Evolutionary conservation across 2,329 filamentous ascomycete species (phyloP), one percentile per base, ranked within the genome.

Genomic region (Chrysosporium queenslandicum): DNA sequence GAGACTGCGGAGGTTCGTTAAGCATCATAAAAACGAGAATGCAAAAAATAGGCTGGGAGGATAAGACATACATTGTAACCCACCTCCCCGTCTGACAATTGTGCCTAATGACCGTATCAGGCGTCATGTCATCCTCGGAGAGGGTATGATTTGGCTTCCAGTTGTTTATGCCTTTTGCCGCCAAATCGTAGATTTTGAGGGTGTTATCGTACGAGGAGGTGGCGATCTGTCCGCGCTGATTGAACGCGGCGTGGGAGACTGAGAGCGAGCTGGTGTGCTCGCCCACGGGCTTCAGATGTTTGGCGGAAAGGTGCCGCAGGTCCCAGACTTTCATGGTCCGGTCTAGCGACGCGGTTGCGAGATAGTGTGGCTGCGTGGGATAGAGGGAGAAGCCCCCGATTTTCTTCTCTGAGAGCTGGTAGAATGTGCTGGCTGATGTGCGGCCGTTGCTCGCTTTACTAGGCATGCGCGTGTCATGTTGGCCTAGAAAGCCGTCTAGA

Each of bases 1-100:
- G 76, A 85, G 71, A 60, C 79, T 82, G 67, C 9, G 6, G 32
- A 8, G 37, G 37, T 5, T 11, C 4, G 20, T 40, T 18, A 40
- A 8, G 14, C 12, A 40, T 40, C 5, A 23, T 3, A 23, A 23
- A 5, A 40, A 23, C 21, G n/a, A 23, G n/a, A 23, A 16, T 4
- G 20, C 6, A n/a, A 8, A 23, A 37, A 18, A n/a, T n/a, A 37
- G n/a, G 18, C 7, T n/a, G 18, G 40, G 14, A 9, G 21, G 9
- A 34, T 12, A 18, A 16, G n/a, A 67, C 74, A 60, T 70, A 79
- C 77, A 83, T 95, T 0, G 88, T 94, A 0, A 96, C 89, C 88
- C 88, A 96, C 52, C 90, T 78, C 0, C 91, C 92, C 0, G 90
- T 97, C 71, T 98, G 92, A 63, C 95, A 96, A 64, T 98, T 98